phyloP scores from a whole-genome alignment of 140 eudicot genomes.

The Ambrosia hybrid region DNA sequence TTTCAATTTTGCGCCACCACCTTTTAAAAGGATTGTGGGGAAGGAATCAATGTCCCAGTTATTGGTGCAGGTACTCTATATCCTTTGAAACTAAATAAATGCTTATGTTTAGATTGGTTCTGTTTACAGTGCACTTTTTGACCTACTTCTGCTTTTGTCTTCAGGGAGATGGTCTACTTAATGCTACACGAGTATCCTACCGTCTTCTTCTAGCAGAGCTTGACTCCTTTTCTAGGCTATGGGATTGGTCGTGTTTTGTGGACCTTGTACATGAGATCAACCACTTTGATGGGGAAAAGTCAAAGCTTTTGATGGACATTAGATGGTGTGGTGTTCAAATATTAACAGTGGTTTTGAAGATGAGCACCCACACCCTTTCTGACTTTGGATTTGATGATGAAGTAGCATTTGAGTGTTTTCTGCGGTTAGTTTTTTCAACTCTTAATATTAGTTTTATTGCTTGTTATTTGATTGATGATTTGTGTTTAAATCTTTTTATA shows the following conservation, averaged over 20 bases:
- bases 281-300: conserved; percentile 22
- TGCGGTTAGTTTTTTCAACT: conserved; percentile 55
- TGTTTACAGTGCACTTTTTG: neutral
- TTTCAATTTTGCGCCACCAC: conserved; percentile 71
- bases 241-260: conserved; percentile 87
- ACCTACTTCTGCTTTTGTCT: too few relatives aligned
- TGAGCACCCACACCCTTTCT: conserved; percentile 5
- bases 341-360: conserved; percentile 43
- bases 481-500: conserved; percentile 17
- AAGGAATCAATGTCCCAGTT: conserved; percentile 30
- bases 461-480: neutral
- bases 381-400: conserved; percentile 43
- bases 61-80: conserved; percentile 41
- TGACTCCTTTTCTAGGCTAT: conserved; percentile 50
- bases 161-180: conserved; percentile 26
- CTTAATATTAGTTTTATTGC: neutral
- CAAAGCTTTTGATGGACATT: conserved; percentile 45
- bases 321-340: conserved; percentile 70
- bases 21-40: conserved; percentile 53
- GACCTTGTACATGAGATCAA: conserved; percentile 45
- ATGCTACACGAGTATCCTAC: conserved; percentile 59
- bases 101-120: neutral
- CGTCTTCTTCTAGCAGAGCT: conserved; percentile 70
- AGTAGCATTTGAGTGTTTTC: conserved; percentile 60
- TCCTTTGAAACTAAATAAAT: neutral